Percentiles rank a stretch among this genome's conserved stretches.
phyloP scores from a whole-genome alignment of 768 basidiomycete species.

The Cantharellus cinnabarinus region DNA sequence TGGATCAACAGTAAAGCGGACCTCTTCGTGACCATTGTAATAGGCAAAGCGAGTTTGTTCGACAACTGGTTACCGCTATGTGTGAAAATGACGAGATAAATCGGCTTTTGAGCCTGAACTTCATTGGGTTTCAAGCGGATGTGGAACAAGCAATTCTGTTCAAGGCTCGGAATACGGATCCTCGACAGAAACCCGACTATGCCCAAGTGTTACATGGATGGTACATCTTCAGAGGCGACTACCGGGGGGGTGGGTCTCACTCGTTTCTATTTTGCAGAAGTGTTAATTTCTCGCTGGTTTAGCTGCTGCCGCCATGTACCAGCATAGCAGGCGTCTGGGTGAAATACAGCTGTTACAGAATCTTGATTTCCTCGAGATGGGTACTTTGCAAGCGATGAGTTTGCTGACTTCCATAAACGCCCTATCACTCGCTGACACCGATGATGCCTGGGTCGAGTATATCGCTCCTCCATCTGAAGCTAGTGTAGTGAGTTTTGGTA shows the following conservation, averaged over 20 bases:
- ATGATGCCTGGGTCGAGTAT: constrained; percentile 67
- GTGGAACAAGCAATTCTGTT: constrained; percentile 77
- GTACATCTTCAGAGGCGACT: constrained; percentile 74
- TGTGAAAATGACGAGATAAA: constrained; percentile 75
- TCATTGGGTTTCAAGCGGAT: constrained; percentile 64
- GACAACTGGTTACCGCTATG: constrained; percentile 74
- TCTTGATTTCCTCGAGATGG: constrained; percentile 35
- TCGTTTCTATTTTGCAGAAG: not conserved
- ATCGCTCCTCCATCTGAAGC: constrained; percentile 26
- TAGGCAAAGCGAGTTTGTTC: constrained; percentile 68
- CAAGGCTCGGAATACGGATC: constrained; percentile 87
- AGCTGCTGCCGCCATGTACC: constrained; percentile 91
- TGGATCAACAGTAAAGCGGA: not conserved
- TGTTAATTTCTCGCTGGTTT: constrained; percentile 6
- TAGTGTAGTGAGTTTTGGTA: constrained; percentile 21
- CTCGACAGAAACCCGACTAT: constrained; percentile 66
- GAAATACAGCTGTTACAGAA: constrained; percentile 21
- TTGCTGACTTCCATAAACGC: constrained; percentile 79
- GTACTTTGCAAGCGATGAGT: constrained; percentile 43
- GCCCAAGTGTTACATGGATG: constrained; percentile 86
- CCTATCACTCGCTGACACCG: constrained; percentile 57
- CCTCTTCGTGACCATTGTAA: not conserved
- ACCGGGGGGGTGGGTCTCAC: constrained; percentile 56
- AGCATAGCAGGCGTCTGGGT: constrained; percentile 62
- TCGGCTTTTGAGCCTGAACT: constrained; percentile 60